Base-by-base conservation (phyloP, 1,284 basidiomycete genomes). In the Fomes fomentarius region DNA sequence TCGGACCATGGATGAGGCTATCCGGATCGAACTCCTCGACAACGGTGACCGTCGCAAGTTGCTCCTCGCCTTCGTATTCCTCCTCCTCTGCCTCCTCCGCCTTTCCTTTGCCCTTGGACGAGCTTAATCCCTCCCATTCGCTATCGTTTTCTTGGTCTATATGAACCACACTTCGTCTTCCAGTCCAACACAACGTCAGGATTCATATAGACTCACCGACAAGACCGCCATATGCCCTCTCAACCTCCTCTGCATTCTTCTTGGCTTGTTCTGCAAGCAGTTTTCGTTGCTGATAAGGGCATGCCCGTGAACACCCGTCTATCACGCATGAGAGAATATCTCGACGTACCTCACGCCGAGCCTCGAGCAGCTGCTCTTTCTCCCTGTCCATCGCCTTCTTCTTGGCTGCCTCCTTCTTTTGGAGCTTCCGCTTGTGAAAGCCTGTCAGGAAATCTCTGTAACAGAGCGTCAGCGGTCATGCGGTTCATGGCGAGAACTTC, bases 341-440 rank as follows among this genome's bases (percentile, higher is more conserved):
- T 12, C 37, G 44, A 71, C 76, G 38, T 57, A 90, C 90, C 77
- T 92, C 86, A 63, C 84, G 79, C 56, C 89, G 76, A 11, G 79
- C 66, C 65, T 91, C 83, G n/a, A 83, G 72, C 56, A 83, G 77
- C 56, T 86, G 82, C 64, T 82, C 78, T 66, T 89, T 90, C 65
- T 90, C 85, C 58, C 83, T 75, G 60, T 89, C 82, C 52, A 76
- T 68, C 26, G 87, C 87, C 68, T 81, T 88, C 63, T 82, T 80
- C 63, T 82, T 84, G 28, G 86, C 84, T 30, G 79, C 83, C 63
- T 92, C 86, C 64, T 85, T 80, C 69, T 88, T 89, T 61, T 82
- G 82, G 46, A 91, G 67, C 68, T 94, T 94, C 60, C 92, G 85
- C 71, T 93, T 94, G 69, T 88, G 88, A 70, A 94, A 94, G 15